phyloP scores from a whole-genome alignment of 2,329 filamentous ascomycete species.

The Didymella lethalis region DNA sequence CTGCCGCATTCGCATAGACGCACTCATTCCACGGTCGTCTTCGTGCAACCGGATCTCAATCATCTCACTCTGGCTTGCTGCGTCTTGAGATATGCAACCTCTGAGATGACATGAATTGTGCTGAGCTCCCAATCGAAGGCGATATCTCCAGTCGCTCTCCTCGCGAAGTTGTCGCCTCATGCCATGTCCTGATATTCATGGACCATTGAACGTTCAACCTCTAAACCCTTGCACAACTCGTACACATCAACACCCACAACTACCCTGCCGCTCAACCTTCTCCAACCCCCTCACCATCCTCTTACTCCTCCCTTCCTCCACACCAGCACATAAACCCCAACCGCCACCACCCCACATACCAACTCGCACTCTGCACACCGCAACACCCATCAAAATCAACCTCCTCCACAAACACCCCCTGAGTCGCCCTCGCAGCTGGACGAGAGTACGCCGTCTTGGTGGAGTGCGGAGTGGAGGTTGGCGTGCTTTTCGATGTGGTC shows the following conservation, averaged over 20 bases:
- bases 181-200: not conserved
- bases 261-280: not conserved
- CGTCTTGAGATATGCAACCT: no score
- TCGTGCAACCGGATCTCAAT: not conserved
- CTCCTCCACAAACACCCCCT: not conserved
- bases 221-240: no score
- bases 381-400: not conserved
- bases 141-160: no score
- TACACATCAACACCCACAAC: no score
- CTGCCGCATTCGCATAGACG: not conserved
- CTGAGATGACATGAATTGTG: no score
- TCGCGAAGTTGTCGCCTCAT: not conserved
- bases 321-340: not conserved
- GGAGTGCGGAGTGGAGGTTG: not conserved
- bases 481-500: not conserved
- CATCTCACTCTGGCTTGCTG: not conserved
- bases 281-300: not conserved
- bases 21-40: not conserved
- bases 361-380: not conserved
- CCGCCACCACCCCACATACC: not conserved
- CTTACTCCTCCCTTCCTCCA: not conserved
- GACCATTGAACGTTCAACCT: no score
- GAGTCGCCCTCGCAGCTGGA: not conserved
- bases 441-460: not conserved
- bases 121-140: not conserved